Base-by-base conservation (phyloP, 1,139 yeast genomes). In the Pichia sp. region DNA sequence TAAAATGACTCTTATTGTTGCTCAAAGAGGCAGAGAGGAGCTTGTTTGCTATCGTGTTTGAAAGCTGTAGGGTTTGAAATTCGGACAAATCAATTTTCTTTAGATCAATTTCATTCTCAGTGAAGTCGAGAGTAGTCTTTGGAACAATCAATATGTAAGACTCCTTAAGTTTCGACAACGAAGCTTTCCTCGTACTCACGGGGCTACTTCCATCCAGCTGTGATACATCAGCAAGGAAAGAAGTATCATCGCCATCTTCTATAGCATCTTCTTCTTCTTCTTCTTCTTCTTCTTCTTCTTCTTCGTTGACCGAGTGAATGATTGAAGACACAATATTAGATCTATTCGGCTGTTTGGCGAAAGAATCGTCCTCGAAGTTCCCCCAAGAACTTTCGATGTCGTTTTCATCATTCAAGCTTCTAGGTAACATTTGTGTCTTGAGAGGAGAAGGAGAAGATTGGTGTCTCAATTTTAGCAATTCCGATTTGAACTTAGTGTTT, bases 1-100 rank as follows among this genome's bases (percentile, higher is more conserved):
- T 85, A 60, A 76, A 81, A 21, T 69, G 66, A 54, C 75, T 76
- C 22, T 69, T 67, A 36, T 76, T 76, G 3, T 63, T 67, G 60
- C 66, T 67, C 0, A 74, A 60, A 49, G 73, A 39, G 18, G 46
- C 41, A 13, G 12, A 6, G 5, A 51, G 6, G 36, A 51, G 18
- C n/a, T 31, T 37, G 30, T 37, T 26, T 4, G 21, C 49, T 16
- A 48, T 30, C 2, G 22, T 21, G 23, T 44, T 23, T 10, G 55
- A 28, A 22, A 52, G 5, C 16, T 41, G 41, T 9, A 54, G 30
- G 5, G 55, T 52, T 21, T 45, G 34, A 34, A 45, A 50, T 13
- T 47, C 18, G 9, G 49, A 19, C 12, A 54, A 34, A 44, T 51
- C 51, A 1, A 54, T 23, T n/a, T 49, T 18, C 10, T 49, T 28